These are phyloP conservation scores for Clitopilus hobsonii DNA, from an alignment of 768 basidiomycete species.

Conservation along the genomic window DNA sequence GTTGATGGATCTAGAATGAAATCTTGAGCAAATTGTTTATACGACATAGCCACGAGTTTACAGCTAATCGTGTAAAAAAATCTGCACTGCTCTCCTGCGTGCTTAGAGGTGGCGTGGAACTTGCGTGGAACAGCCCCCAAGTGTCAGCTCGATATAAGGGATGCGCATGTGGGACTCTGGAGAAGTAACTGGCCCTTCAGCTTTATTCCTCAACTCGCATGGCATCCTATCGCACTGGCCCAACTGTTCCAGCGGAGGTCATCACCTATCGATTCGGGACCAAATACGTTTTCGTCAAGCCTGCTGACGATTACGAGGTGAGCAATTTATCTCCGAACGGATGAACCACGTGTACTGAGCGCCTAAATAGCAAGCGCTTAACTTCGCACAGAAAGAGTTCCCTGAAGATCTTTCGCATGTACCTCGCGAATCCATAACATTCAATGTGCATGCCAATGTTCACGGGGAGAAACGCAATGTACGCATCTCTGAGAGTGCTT, in stretches of 20 bases:
- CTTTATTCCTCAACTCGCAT: conserved; percentile 3
- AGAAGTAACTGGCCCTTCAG: background rate
- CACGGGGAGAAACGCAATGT: conserved; percentile 29
- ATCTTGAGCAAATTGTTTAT: too few relatives aligned
- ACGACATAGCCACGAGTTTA: too few relatives aligned
- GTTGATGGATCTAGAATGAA: background rate
- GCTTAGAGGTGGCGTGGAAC: too few relatives aligned
- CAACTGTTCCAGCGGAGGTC: conserved; percentile 33
- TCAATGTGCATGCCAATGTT: conserved; percentile 31
- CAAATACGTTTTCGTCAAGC: conserved; percentile 48
- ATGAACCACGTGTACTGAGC: background rate
- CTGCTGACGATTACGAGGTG: conserved; percentile 38
- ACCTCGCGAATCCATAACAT: conserved; percentile 36
- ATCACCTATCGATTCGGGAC: conserved; percentile 43
- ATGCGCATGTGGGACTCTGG: too few relatives aligned
- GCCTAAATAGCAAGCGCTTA: conserved; percentile 40
- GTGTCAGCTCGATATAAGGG: too few relatives aligned
- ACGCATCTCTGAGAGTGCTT: conserved; percentile 48
- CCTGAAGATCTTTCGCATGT: conserved; percentile 32
- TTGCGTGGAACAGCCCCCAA: too few relatives aligned
- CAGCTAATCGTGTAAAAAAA: too few relatives aligned
- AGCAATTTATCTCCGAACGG: conserved; percentile 3
- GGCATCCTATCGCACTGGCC: conserved; percentile 16
- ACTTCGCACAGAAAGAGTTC: conserved; percentile 46
- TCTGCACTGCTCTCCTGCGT: too few relatives aligned